A percentile compares a stretch with the other conserved stretches of the same genome.
phyloP scores from a whole-genome alignment of 202 grass and related monocot genomes.

The Panicum virgatum region DNA sequence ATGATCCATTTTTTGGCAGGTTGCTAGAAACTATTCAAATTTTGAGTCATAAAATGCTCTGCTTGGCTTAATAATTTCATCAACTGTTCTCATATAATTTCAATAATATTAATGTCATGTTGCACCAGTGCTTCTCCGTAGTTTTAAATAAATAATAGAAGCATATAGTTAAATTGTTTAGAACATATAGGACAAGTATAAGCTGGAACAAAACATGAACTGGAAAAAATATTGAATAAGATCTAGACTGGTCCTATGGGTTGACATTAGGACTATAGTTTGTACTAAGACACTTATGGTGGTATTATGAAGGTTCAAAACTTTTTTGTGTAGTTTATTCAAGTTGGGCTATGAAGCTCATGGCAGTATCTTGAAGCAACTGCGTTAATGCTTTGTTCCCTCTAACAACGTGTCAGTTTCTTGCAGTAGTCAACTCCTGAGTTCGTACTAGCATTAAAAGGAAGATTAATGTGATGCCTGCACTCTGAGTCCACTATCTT shows the following conservation, averaged over 20 bases:
- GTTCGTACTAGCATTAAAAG: constrained; percentile 53
- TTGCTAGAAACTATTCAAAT: not conserved
- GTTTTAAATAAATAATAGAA: not conserved
- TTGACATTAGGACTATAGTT: constrained; percentile 49
- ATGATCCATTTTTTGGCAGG: constrained; percentile 3
- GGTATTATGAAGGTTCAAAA: constrained; percentile 26
- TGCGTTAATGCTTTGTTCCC: constrained; percentile 37
- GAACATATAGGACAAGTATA: constrained; percentile 20
- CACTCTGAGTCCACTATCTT: constrained; percentile 54
- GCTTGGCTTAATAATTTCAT: constrained; percentile 20
- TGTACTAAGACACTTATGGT: constrained; percentile 23
- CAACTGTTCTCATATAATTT: not conserved
- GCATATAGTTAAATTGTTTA: not conserved
- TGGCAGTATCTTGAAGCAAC: constrained; percentile 34
- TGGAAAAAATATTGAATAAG: constrained; percentile 33
- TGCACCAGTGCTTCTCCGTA: not conserved
- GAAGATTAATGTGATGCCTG: constrained; percentile 55
- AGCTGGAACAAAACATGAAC: not conserved
- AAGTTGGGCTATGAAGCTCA: constrained; percentile 17
- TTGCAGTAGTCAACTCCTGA: constrained; percentile 46
- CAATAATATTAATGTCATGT: constrained; percentile 5
- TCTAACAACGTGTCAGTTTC: constrained; percentile 32
- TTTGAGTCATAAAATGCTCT: not conserved
- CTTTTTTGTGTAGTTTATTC: constrained; percentile 27
- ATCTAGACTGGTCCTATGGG: constrained; percentile 43